phyloP scores from a whole-genome alignment of 2,329 filamentous ascomycete genomes.

The Fusarium verticillioides region DNA sequence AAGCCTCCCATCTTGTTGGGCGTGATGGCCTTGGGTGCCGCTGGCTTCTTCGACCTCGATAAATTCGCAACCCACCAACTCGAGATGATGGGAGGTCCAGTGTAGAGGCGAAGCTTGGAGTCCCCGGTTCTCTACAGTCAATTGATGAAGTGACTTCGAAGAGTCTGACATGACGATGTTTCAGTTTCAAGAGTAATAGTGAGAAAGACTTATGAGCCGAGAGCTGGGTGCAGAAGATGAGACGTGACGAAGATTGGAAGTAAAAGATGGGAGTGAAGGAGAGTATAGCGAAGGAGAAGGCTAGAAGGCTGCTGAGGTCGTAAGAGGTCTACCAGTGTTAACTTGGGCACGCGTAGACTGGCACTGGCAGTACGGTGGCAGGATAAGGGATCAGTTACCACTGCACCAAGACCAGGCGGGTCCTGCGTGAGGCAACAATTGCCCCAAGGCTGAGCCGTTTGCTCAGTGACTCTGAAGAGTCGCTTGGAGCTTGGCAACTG shows the following conservation, averaged over 20 bases:
- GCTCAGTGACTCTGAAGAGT: accelerated
- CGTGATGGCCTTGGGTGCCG: background rate
- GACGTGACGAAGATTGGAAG: background rate
- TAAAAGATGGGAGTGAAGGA: no score
- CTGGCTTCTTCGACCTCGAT: background rate
- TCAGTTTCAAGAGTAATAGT: background rate
- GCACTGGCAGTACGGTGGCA: background rate
- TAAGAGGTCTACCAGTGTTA: background rate
- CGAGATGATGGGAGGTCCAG: background rate
- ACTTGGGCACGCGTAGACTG: background rate
- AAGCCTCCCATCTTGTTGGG: background rate
- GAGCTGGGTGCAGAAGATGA: background rate
- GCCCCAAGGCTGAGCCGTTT: accelerated
- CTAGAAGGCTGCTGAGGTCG: background rate
- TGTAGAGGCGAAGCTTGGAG: background rate
- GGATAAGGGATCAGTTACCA: background rate
- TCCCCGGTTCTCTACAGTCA: no score
- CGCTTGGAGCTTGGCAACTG: accelerated
- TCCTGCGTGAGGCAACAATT: background rate
- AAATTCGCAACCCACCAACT: background rate
- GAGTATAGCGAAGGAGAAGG: no score
- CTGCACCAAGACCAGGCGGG: background rate
- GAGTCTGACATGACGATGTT: no score
- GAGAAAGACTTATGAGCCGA: no score
- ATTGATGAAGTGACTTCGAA: no score